Percentiles rank a stretch among this genome's conserved stretches.
Conservation (phyloP, 2,329 filamentous ascomycete species). For the Zymoseptoria crescenta region DNA sequence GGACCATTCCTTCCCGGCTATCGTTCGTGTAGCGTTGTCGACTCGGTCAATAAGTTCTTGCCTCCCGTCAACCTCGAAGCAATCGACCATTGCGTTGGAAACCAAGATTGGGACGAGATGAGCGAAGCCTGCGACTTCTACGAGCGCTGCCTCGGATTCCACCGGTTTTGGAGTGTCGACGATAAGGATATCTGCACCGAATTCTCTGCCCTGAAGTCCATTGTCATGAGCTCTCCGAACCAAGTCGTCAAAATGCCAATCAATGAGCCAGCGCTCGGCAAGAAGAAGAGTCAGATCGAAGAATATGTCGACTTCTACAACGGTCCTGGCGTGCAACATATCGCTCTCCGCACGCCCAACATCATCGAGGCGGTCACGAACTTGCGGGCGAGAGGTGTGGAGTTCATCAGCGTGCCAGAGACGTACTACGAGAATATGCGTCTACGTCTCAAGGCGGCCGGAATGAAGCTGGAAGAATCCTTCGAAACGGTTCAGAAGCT, state of each 20-base stretch:
- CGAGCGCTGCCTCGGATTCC: conserved; percentile 82
- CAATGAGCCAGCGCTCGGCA: conserved; percentile 86
- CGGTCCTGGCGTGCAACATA: conserved; percentile 86
- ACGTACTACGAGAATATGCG: conserved; percentile 79
- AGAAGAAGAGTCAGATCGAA: conserved; percentile 90
- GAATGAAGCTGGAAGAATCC: conserved; percentile 62
- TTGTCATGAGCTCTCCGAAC: conserved; percentile 84
- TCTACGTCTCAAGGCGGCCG: conserved; percentile 57
- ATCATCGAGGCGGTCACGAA: conserved; percentile 72
- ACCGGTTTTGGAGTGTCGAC: conserved; percentile 96
- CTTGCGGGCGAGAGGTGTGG: conserved; percentile 76
- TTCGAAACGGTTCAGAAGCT: conserved; percentile 67
- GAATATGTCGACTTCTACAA: conserved; percentile 81
- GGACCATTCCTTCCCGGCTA: conserved; percentile 82
- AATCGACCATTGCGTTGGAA: conserved; percentile 95
- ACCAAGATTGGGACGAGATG: conserved; percentile 94
- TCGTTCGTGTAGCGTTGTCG: conserved; percentile 44
- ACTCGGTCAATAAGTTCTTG: conserved; percentile 44
- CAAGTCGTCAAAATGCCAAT: conserved; percentile 95
- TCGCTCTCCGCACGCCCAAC: conserved; percentile 73
- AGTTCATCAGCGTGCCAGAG: conserved; percentile 84
- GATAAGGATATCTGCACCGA: conserved; percentile 89
- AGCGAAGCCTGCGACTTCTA: conserved; percentile 61
- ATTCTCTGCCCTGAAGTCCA: conserved; percentile 77
- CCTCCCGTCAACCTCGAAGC: conserved; percentile 61